Evolutionary conservation across 495 filamentous ascomycete species (phyloP), one percentile per base, ranked within the genome.

Genomic region (Penicillium alfredii): DNA sequence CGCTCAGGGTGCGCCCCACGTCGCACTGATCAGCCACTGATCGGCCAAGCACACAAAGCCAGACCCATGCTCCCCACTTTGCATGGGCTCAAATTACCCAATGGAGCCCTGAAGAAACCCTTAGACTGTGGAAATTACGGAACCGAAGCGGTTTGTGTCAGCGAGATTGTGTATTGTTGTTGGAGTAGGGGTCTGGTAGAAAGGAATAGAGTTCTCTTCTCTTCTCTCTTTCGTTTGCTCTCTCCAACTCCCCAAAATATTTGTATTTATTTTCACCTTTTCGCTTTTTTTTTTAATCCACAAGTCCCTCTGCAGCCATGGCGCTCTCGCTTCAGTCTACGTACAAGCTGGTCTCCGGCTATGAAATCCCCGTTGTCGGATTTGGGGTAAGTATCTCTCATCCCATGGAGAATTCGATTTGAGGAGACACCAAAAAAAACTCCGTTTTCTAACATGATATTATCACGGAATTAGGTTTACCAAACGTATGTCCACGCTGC

Each of bases 291-390:
- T n/a, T 24, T 12, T 29, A 27, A 14, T 19, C 20, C n/a, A 26
- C 30, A 13, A 19, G 13, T 21, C 19, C 15, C 17, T 30, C 34
- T 12, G 16, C 44, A 44, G 61, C 21, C 33, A 84, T 84, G 80
- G 60, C 81, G 3, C 62, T 81, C 21, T 70, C 60, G 15, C 71
- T 88, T 51, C 71, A 80, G 44, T 77, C 79, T 9, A 82, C 71
- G 23, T 64, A 80, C 45, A 80, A 77, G 51, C 66, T 90, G 60
- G 76, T 77, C 43, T 87, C 84, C 29, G 86, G 86, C 35, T 80
- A 80, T 55, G 77, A 87, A 38, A 87, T 93, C 23, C 86, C 86
- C 0, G 58, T 72, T 7, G 49, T 90, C 23, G 86, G 86, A 2
- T 88, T 78, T 49, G 84, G 82, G 32, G 81, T 83, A 71, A 53